A percentile compares a stretch with the other conserved stretches of the same genome.
Evolutionary conservation across 139 green algal species (phyloP).

Genomic region (Coccomyxa sp.): DNA sequence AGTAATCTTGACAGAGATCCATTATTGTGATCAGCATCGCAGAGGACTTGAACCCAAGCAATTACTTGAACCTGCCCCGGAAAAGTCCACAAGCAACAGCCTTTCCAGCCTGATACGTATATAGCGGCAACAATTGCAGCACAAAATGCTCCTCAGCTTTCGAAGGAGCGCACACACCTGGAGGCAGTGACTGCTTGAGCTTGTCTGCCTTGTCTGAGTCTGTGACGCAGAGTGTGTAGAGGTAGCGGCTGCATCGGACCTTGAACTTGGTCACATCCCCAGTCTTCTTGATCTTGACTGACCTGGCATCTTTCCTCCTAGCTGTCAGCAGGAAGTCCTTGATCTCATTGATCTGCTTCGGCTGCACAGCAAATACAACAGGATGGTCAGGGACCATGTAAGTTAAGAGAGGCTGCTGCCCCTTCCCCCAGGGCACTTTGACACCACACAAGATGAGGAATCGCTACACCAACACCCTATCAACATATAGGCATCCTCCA

Average conservation of each 20-base stretch:
- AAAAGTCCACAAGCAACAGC: neutral
- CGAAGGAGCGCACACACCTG: constrained; percentile 43
- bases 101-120: neutral
- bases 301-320: constrained; percentile 92
- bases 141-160: neutral
- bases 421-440: neutral
- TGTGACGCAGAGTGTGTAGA: constrained; percentile 97
- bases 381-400: neutral
- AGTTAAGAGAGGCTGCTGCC: neutral
- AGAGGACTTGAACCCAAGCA: neutral
- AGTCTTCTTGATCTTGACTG: constrained; percentile 98
- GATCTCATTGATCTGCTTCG: constrained; percentile 98
- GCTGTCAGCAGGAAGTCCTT: constrained; percentile 99
- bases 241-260: constrained; percentile 95
- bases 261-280: constrained; percentile 96
- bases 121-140: neutral
- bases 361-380: constrained; percentile 56
- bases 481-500: neutral
- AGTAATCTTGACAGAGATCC: neutral
- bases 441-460: neutral
- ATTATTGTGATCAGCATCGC: neutral
- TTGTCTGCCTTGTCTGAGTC: constrained; percentile 99
- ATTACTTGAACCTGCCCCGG: no score
- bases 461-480: neutral
- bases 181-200: constrained; percentile 99